These are phyloP conservation scores for Rhizoclosmatium sp. DNA, from an alignment of 192 early-diverging fungal genomes.

Conservation along the genomic window DNA sequence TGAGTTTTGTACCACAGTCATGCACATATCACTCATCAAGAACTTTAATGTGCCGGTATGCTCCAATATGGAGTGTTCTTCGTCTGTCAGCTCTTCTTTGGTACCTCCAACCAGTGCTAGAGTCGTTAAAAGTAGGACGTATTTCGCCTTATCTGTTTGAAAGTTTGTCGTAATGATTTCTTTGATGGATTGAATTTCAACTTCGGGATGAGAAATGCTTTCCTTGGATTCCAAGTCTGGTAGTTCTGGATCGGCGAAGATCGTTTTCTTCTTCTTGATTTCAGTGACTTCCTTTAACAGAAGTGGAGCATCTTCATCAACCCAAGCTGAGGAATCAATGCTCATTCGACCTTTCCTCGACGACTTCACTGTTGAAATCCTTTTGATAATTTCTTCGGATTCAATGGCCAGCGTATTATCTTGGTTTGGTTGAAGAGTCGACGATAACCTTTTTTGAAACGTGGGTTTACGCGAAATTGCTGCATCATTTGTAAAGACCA, in stretches of 20 bases:
- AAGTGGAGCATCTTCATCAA: not conserved
- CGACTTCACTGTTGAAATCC: not conserved
- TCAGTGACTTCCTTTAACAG: not conserved
- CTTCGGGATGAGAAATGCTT: not conserved
- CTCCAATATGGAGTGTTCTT: constrained; percentile 21
- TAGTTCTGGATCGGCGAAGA: not conserved
- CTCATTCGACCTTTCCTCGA: not conserved
- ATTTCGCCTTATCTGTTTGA: constrained; percentile 5
- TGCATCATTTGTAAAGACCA: not conserved
- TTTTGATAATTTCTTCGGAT: not conserved
- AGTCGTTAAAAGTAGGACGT: constrained; percentile 9
- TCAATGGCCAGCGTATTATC: not conserved
- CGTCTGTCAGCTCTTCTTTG: constrained; percentile 20
- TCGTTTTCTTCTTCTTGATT: not conserved
- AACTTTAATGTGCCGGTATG: constrained; percentile 29
- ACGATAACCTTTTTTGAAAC: too few species aligned
- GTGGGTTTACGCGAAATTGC: not conserved
- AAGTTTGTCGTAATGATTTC: not conserved
- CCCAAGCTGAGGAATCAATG: not conserved
- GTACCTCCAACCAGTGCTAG: constrained; percentile 28
- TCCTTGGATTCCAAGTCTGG: not conserved
- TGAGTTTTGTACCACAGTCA: constrained; percentile 23
- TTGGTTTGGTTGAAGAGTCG: too few species aligned
- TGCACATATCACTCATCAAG: constrained; percentile 21
- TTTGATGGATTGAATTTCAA: not conserved